Percentiles rank a stretch among this genome's conserved stretches.
Evolutionary conservation across 371 early-diverging fungal genomes (phyloP).

Genomic region (Mucor circinelloides): DNA sequence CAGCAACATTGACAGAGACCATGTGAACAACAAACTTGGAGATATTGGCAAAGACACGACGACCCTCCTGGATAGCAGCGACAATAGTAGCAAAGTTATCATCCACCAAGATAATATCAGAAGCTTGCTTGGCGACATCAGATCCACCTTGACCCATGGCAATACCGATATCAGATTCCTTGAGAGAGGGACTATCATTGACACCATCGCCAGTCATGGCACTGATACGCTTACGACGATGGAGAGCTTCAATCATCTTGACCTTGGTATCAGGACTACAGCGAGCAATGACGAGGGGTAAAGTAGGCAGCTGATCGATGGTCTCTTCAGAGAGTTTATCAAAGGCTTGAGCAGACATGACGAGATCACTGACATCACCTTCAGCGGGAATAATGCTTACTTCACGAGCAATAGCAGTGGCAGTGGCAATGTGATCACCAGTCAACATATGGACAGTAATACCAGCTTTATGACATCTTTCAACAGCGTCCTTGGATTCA

Average conservation of each 20-base stretch:
- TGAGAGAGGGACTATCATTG: slow-evolving; percentile 91
- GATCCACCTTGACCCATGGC: slow-evolving; percentile 93
- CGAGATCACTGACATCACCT: slow-evolving; percentile 49
- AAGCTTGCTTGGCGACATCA: slow-evolving; percentile 91
- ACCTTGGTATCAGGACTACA: slow-evolving; percentile 97
- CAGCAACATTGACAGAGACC: slow-evolving; percentile 84
- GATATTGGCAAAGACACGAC: slow-evolving; percentile 91
- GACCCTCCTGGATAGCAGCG: slow-evolving; percentile 79
- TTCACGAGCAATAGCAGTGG: slow-evolving; percentile 91
- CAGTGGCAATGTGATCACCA: slow-evolving; percentile 93
- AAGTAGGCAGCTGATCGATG: slow-evolving; percentile 74
- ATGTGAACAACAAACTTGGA: slow-evolving; percentile 90
- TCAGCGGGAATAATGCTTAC: slow-evolving; percentile 79
- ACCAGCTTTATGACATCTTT: slow-evolving; percentile 87
- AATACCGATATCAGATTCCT: slow-evolving; percentile 90
- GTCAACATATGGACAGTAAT: slow-evolving; percentile 96
- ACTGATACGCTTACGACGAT: slow-evolving; percentile 70
- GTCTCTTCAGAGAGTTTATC: slow-evolving; percentile 82
- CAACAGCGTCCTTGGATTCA: slow-evolving; percentile 77
- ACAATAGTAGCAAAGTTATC: slow-evolving; percentile 92
- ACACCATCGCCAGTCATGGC: slow-evolving; percentile 93
- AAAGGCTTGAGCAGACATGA: slow-evolving; percentile 86
- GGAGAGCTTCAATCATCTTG: slow-evolving; percentile 94
- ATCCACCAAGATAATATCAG: slow-evolving; percentile 88
- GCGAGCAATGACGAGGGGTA: slow-evolving; percentile 93